Conservation (phyloP, 2,329 filamentous ascomycete species). For the Hypoxylon sp. region DNA sequence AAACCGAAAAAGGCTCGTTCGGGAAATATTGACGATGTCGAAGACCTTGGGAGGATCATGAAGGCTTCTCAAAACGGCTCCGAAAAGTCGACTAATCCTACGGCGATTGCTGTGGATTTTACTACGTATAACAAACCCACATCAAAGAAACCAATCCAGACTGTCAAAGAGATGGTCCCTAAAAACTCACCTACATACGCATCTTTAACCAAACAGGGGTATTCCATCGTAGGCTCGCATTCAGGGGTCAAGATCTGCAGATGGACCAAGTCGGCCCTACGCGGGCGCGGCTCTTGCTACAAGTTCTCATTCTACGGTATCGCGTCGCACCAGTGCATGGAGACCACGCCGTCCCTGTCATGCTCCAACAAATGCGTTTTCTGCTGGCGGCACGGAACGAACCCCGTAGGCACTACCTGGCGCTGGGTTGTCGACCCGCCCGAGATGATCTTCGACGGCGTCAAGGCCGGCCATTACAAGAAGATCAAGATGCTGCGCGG, state of each 20-base stretch:
- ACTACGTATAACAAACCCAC: constrained; percentile 75
- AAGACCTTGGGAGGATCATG: constrained; percentile 82
- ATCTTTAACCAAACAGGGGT: constrained; percentile 94
- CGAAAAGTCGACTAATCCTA: constrained; percentile 50
- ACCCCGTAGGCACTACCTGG: constrained; percentile 97
- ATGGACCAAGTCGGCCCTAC: constrained; percentile 97
- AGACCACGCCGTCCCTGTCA: constrained; percentile 93
- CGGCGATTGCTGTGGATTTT: constrained; percentile 86
- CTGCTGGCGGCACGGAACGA: constrained; percentile 98
- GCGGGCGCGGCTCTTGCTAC: constrained; percentile 95
- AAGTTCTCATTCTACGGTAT: constrained; percentile 99
- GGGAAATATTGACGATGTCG: constrained; percentile 78
- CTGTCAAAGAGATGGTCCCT: constrained; percentile 93
- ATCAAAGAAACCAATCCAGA: constrained; percentile 62
- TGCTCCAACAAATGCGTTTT: constrained; percentile 99
- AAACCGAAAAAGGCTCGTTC: constrained; percentile 61
- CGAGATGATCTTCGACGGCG: constrained; percentile 88
- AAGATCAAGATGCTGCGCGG: constrained; percentile 98
- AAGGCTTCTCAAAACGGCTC: constrained; percentile 61
- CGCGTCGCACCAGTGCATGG: constrained; percentile 97
- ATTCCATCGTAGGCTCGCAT: constrained; percentile 94
- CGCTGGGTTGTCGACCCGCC: constrained; percentile 95
- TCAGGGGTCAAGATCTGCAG: constrained; percentile 98
- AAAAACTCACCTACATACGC: constrained; percentile 89
- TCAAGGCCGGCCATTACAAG: constrained; percentile 92